Evolutionary conservation across 169 alveolate genomes (phyloP).

Genomic region (Plasmodium yoelii): DNA sequence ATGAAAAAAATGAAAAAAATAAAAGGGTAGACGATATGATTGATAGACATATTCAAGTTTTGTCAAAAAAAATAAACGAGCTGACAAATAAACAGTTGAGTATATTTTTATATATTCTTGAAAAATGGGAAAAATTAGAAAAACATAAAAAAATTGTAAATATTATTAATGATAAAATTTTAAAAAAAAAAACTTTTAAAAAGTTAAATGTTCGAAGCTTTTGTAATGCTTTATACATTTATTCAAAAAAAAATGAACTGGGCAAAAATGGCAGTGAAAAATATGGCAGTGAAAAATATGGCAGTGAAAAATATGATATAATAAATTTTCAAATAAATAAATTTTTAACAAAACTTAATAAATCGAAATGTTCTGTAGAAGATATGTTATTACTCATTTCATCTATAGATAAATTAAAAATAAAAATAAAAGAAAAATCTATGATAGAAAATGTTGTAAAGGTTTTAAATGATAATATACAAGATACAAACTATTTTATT

Average conservation of each 20-base stretch:
- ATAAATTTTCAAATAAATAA: constrained; percentile 9
- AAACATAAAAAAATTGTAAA: constrained; percentile 20
- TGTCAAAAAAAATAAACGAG: constrained; percentile 25
- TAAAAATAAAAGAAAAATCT: constrained; percentile 22
- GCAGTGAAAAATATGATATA: neutral
- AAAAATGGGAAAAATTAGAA: constrained; percentile 27
- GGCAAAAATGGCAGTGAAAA: neutral
- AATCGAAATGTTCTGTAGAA: constrained; percentile 16
- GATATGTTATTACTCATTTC: constrained; percentile 29
- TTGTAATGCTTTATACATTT: constrained; percentile 20
- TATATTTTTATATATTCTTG: constrained; percentile 35
- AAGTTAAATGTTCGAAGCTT: constrained; percentile 29
- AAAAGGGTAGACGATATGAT: constrained; percentile 25
- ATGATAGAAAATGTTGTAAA: constrained; percentile 25
- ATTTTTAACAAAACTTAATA: constrained; percentile 15
- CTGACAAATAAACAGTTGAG: constrained; percentile 49
- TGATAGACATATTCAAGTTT: constrained; percentile 16
- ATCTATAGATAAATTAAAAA: constrained; percentile 39
- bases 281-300: neutral
- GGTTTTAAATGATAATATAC: constrained; percentile 26
- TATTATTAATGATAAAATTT: constrained; percentile 27
- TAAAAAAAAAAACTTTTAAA: constrained; percentile 13
- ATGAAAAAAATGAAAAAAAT: neutral
- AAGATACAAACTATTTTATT: constrained; percentile 27
- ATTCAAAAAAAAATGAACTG: constrained; percentile 8